Percentiles rank a stretch among this genome's conserved stretches.
Evolutionary conservation across 768 basidiomycete species (phyloP).

Genomic region (Trametes elegans): DNA sequence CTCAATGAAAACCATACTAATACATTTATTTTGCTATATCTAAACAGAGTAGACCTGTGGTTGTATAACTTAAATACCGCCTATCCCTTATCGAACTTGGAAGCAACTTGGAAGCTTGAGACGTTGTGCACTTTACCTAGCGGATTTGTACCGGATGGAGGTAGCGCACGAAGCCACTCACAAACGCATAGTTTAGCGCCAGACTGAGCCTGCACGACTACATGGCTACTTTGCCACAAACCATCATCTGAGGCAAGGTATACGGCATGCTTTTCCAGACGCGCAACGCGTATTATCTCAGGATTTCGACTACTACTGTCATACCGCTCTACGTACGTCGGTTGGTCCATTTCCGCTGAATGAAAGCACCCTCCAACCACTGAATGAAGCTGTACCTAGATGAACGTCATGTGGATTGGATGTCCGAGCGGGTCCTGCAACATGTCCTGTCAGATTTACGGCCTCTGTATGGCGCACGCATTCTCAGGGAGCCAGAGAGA

Average conservation of each 20-base stretch:
- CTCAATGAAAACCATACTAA: background rate
- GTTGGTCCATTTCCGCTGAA: background rate
- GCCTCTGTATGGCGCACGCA: slow-evolving; percentile 48
- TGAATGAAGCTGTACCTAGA: slow-evolving; percentile 73
- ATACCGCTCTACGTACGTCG: slow-evolving; percentile 74
- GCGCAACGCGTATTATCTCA: slow-evolving; percentile 80
- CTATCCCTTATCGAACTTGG: background rate
- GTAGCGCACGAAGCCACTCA: too few relatives aligned
- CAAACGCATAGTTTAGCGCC: too few relatives aligned
- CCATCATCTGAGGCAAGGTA: background rate
- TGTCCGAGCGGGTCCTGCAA: slow-evolving; percentile 80
- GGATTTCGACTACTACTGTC: slow-evolving; percentile 68
- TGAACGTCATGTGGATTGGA: slow-evolving; percentile 86
- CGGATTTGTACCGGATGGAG: too few relatives aligned
- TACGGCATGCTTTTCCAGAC: slow-evolving; percentile 60
- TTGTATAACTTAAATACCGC: slow-evolving; percentile 6
- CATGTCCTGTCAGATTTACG: slow-evolving; percentile 78
- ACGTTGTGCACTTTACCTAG: too few relatives aligned
- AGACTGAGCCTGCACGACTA: too few relatives aligned
- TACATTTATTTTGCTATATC: background rate
- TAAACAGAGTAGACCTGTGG: background rate
- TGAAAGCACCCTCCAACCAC: background rate
- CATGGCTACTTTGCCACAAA: background rate
- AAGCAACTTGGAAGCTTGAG: too few relatives aligned
- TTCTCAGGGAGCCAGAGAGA: background rate